Evolutionary conservation across 805 yeast genomes (phyloP).

Genomic region (Suhomyces sp.): DNA sequence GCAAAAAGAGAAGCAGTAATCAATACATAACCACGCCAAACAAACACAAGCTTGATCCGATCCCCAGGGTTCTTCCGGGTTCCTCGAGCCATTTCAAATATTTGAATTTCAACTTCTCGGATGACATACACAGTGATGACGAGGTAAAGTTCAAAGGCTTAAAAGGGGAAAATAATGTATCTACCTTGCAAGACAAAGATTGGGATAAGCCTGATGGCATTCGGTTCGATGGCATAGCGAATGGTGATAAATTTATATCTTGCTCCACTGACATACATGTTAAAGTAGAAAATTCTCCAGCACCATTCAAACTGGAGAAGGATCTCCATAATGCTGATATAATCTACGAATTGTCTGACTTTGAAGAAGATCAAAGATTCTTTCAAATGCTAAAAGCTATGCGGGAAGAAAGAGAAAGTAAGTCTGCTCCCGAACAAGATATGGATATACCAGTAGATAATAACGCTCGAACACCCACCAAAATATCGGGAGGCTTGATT

Average conservation of each 20-base stretch:
- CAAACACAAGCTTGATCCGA: too few species aligned
- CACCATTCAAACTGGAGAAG: constrained; percentile 1
- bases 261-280: too few species aligned
- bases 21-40: too few species aligned
- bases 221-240: too few species aligned
- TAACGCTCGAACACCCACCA: background rate
- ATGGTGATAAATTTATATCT: too few species aligned
- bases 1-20: too few species aligned
- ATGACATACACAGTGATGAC: too few species aligned
- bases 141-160: too few species aligned
- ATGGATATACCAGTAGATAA: background rate
- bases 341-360: constrained; percentile 21
- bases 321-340: constrained; percentile 16
- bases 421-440: background rate
- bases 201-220: too few species aligned
- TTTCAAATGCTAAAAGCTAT: constrained; percentile 13
- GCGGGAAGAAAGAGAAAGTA: background rate
- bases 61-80: constrained; percentile 8
- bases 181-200: too few species aligned
- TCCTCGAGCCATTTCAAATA: constrained; percentile 9
- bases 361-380: constrained; percentile 19
- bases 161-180: too few species aligned
- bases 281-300: background rate
- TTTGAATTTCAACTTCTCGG: too few species aligned
- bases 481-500: background rate